A percentile compares a stretch with the other conserved stretches of the same genome.
Evolutionary conservation across 2,329 filamentous ascomycete genomes (phyloP).

Genomic region (Didymella pomorum): DNA sequence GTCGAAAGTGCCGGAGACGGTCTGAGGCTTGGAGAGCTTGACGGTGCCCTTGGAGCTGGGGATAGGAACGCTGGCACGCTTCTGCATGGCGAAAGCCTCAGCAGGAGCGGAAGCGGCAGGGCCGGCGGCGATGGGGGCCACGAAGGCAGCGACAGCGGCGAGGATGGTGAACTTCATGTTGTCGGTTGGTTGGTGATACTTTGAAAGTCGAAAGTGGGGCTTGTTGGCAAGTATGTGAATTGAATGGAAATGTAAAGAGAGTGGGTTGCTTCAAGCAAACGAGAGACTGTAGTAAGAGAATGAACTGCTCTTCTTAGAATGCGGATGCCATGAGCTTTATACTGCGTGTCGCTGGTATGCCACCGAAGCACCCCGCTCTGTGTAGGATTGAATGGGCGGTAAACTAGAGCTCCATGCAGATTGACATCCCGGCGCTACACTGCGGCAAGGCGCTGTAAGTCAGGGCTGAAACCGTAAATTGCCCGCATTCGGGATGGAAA

Average conservation of each 20-base stretch:
- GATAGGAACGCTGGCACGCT: constrained; percentile 43
- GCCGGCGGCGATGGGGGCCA: constrained; percentile 39
- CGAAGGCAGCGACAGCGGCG: constrained; percentile 40
- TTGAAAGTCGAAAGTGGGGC: constrained; percentile 23
- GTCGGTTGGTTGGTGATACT: constrained; percentile 28
- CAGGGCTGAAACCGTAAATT: constrained; percentile 19
- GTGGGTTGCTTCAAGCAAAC: constrained; percentile 38
- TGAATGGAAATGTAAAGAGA: constrained; percentile 31
- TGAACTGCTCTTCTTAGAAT: constrained; percentile 15
- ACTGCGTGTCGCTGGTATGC: neutral
- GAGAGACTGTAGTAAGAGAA: constrained; percentile 29
- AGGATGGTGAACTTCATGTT: constrained; percentile 47
- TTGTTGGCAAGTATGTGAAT: constrained; percentile 30
- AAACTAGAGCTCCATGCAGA: constrained; percentile 18
- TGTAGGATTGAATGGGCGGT: constrained; percentile 5
- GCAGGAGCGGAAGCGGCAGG: constrained; percentile 34
- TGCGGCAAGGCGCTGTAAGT: constrained; percentile 6
- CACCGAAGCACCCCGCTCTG: constrained; percentile 1
- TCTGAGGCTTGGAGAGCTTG: constrained; percentile 28
- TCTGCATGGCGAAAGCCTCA: constrained; percentile 38
- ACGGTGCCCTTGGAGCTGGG: constrained; percentile 45
- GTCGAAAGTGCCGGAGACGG: constrained; percentile 41
- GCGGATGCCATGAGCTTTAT: constrained; percentile 14
- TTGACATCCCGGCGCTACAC: constrained; percentile 19
- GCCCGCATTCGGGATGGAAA: neutral